Percentiles rank a stretch among this genome's conserved stretches.
These are phyloP conservation scores for Buddleja alternifolia DNA, from an alignment of 257 asterid genomes.

Conservation along the genomic window DNA sequence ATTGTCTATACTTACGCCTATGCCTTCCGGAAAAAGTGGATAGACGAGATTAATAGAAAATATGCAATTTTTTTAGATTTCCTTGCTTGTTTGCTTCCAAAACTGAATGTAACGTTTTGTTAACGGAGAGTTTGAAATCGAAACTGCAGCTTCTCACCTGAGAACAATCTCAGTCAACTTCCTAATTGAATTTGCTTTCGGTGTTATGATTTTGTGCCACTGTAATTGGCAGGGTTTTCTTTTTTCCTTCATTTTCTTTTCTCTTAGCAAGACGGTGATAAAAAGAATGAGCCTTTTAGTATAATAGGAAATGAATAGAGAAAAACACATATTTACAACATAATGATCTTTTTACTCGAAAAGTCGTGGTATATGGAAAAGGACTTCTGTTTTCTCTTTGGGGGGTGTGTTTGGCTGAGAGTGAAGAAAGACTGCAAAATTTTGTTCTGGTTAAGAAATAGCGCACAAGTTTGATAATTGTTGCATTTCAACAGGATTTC, in stretches of 20 bases:
- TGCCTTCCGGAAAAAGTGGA: no score
- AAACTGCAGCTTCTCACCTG: background rate
- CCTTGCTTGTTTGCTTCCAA: conserved; percentile 3
- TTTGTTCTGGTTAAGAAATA: background rate
- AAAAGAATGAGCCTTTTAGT: background rate
- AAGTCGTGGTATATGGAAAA: no score
- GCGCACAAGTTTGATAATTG: background rate
- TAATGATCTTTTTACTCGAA: background rate
- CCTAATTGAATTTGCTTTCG: background rate
- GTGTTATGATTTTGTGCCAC: background rate
- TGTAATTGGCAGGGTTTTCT: background rate
- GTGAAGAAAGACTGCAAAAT: background rate
- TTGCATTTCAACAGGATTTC: conserved; percentile 53
- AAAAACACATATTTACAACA: background rate
- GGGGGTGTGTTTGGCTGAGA: conserved; percentile 15
- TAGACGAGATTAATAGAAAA: no score
- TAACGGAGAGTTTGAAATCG: background rate
- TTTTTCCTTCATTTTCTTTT: no score
- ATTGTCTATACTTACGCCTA: no score
- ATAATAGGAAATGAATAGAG: background rate
- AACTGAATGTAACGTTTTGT: background rate
- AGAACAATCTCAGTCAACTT: background rate
- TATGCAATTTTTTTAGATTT: no score
- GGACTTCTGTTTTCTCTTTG: no score
- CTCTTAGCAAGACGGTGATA: background rate